These are phyloP conservation scores for Conticribra guillardii DNA, from an alignment of 108 stramenopile species.

Conservation along the genomic window DNA sequence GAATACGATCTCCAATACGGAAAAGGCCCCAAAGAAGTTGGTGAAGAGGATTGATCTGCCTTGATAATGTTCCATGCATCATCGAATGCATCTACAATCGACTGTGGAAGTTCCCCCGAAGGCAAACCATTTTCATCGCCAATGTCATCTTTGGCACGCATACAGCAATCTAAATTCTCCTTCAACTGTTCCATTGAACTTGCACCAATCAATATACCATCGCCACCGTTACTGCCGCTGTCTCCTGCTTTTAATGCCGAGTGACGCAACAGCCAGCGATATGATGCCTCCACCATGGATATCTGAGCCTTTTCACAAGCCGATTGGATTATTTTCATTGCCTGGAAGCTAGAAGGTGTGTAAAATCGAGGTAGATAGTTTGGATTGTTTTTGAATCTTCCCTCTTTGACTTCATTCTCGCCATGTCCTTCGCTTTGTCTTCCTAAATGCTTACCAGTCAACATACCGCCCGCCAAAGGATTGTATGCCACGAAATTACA, in stretches of 20 bases:
- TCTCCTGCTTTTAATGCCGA: constrained; percentile 58
- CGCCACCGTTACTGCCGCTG: constrained; percentile 23
- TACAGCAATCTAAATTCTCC: constrained; percentile 69
- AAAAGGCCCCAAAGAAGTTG: constrained; percentile 57
- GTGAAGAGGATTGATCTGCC: constrained; percentile 13
- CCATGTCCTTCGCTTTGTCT: constrained; percentile 2
- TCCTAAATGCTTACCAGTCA: constrained; percentile 78
- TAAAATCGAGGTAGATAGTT: constrained; percentile 91
- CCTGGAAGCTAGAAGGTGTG: constrained; percentile 78
- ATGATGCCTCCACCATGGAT: constrained; percentile 85
- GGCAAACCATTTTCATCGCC: background rate
- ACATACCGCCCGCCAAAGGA: constrained; percentile 89
- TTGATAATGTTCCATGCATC: constrained; percentile 72
- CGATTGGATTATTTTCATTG: constrained; percentile 63
- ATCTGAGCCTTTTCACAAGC: constrained; percentile 66
- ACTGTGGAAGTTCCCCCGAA: constrained; percentile 29
- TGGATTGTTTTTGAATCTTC: constrained; percentile 86
- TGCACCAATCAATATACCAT: constrained; percentile 88
- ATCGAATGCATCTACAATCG: constrained; percentile 72
- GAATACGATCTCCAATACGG: constrained; percentile 90
- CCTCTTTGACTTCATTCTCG: constrained; percentile 48
- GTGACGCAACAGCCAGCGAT: constrained; percentile 90
- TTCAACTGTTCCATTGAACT: constrained; percentile 79
- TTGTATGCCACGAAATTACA: constrained; percentile 95
- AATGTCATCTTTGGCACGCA: constrained; percentile 29